Evolutionary conservation across 306 rosid species (phyloP), one percentile per base, ranked within the genome.

Genomic region (Purshia tridentata): DNA sequence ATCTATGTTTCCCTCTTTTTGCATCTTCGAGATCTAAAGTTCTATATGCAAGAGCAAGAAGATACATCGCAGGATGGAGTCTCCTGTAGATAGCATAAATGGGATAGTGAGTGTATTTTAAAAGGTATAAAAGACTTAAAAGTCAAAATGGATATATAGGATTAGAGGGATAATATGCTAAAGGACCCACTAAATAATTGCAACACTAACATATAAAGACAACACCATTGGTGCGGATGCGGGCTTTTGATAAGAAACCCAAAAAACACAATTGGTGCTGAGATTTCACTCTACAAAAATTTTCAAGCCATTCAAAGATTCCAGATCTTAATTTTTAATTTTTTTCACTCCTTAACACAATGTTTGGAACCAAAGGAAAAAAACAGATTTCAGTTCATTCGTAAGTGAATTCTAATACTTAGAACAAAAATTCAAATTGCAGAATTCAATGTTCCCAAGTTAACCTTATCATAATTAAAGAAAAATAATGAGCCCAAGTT

Each of bases 31-130:
- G 87, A 85, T 93, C 98, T 76, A 93, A 90, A 63, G 98, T 88
- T 80, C 98, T 84, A 75, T 93, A 91, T 65, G 94, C 98, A 78
- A 93, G 96, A 76, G 93, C 83, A 74, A 93, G 88, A 69, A 93
- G 84, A 82, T 91, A 93, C 91, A 93, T 87, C 22, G 98, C 97
- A 60, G 98, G 98, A 78, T 91, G 98, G 71, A 93, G 89, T 81
- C 98, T 89, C 86, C 98, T 93, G 91, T 87, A 77, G 44, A 79
- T 69, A 74, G 72, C 44, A 74, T 11, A 57, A 72, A 77, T 69
- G 72, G 61, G 57, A 76, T 23, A 29, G 74, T 86, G 61, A 79
- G 84, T 50, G 64, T 68, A 48, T 49, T 66, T 9, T 72, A 46
- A 72, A 16, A 64, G 15, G n/a, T 49, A 67, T 67, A 40, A 8